Base-by-base conservation (phyloP, 2,329 filamentous ascomycete species). In the Geoglossum cookeanum region DNA sequence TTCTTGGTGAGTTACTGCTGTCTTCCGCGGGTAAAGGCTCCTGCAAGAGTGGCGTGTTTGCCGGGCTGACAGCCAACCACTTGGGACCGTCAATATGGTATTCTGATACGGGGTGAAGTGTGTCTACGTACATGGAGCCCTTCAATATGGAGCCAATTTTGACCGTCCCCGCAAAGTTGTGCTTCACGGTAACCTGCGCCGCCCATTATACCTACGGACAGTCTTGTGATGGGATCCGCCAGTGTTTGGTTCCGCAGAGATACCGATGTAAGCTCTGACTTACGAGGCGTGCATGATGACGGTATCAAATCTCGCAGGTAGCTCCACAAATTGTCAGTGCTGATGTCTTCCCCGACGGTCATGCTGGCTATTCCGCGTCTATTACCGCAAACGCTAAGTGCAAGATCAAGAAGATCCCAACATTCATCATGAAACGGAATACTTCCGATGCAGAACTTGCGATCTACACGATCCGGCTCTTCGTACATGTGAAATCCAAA, bases 351-450 rank as follows among this genome's bases (percentile, higher is more conserved):
- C 33, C 57, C 39, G 17, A 61, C 22, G 47, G 29, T 37, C 37
- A 61, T 59, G 11, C 60, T 59, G 5, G 17, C 7, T 47, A 64
- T 35, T 2, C 61, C 60, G 42, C 60, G 55, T 33, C 60, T 62
- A 39, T 60, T 58, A 22, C 60, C 59, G 4, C 61, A 58, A 27
- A 60, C 62, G n/a, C 61, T 62, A 49, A 63, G 60, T 3, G 62
- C 62, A 35, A 61, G 57, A 47, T 61, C 58, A n/a, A 64, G 48
- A 11, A 64, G 55, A n/a, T 61, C 58, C 62, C 62, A 63, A 53
- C 62, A 64, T 48, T 63, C 62, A 9, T 62, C 62, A 42, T 64
- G 62, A 37, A 64, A 64, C 6, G 62, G 62, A 42, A 64, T 64
- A 27, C 61, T 62, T 6, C 58, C 59, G 29, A 64, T 60, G 30